phyloP scores from a whole-genome alignment of 176 grass and related monocot species.

The Stipa capillata region DNA sequence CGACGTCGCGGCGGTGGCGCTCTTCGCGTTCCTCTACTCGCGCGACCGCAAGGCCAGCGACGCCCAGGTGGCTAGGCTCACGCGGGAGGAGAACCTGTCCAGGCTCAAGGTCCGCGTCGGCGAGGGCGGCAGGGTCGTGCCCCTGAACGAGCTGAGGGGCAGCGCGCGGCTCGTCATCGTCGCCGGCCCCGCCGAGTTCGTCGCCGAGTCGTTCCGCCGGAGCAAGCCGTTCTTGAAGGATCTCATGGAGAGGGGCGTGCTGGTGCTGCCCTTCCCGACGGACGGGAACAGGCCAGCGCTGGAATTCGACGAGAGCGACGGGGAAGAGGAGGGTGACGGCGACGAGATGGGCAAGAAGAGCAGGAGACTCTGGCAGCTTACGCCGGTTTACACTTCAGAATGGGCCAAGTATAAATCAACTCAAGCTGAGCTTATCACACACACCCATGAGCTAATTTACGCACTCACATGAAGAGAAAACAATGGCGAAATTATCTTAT shows the following conservation, averaged over 20 bases:
- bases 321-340: neutral
- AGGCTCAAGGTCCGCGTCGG: slow-evolving; percentile 48
- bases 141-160: slow-evolving; percentile 56
- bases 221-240: slow-evolving; percentile 49
- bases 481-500: no score
- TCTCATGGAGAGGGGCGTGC: slow-evolving; percentile 57
- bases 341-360: slow-evolving; percentile 24
- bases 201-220: slow-evolving; percentile 55
- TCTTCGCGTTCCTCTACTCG: slow-evolving; percentile 72
- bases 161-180: slow-evolving; percentile 65
- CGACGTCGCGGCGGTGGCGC: slow-evolving; percentile 49
- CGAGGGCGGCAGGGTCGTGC: slow-evolving; percentile 19
- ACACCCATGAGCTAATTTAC: no score
- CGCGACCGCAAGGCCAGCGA: slow-evolving; percentile 65
- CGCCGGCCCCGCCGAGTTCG: slow-evolving; percentile 46
- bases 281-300: slow-evolving; percentile 37
- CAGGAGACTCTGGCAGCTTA: slow-evolving; percentile 78
- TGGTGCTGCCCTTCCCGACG: slow-evolving; percentile 57
- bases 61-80: slow-evolving; percentile 53
- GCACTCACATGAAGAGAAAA: no score
- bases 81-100: slow-evolving; percentile 70
- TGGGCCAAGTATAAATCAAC: slow-evolving; percentile 52
- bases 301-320: slow-evolving; percentile 12
- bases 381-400: slow-evolving; percentile 45
- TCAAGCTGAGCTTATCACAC: no score